A percentile compares a stretch with the other conserved stretches of the same genome.
Conservation (phyloP, 1,139 yeast species). For the Blastobotrys illinoisensis region DNA sequence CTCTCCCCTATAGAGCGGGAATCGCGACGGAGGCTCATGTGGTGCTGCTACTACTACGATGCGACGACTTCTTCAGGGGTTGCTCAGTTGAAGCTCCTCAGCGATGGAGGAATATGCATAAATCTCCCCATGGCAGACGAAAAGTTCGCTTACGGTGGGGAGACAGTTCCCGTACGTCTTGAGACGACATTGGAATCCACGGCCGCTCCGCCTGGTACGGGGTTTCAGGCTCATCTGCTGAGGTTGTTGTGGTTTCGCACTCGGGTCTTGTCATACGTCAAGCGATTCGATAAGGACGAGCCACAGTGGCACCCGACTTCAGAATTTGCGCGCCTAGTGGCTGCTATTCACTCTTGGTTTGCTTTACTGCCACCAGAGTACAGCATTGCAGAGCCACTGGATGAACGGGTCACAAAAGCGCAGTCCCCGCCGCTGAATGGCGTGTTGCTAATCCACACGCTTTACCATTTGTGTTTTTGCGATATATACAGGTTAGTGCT, state of each 20-base stretch:
- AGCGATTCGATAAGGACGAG: constrained; percentile 9
- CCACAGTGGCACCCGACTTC: constrained; percentile 8
- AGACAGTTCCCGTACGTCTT: neutral
- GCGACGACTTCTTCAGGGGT: constrained; percentile 8
- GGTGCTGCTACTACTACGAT: constrained; percentile 11
- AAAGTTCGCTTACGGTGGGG: neutral
- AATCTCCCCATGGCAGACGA: constrained; percentile 12
- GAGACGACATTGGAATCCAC: neutral
- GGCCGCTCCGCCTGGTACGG: neutral
- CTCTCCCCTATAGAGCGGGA: constrained; percentile 6
- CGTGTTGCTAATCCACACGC: neutral
- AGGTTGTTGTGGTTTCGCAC: constrained; percentile 3
- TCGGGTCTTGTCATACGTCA: constrained; percentile 10
- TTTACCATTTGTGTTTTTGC: constrained; percentile 9
- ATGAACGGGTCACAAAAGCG: neutral
- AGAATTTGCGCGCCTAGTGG: constrained; percentile 3
- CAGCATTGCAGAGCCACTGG: constrained; percentile 4
- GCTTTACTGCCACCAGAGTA: constrained; percentile 3
- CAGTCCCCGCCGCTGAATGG: neutral
- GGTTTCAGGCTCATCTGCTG: constrained; percentile 1
- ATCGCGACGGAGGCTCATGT: constrained; percentile 11
- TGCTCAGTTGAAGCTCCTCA: constrained; percentile 7
- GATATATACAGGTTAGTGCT: constrained; percentile 9
- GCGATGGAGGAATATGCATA: constrained; percentile 3
- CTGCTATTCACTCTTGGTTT: constrained; percentile 1